These are phyloP conservation scores for Thermochaetoides thermophila DNA, from an alignment of 495 filamentous ascomycete species.

Conservation along the genomic window DNA sequence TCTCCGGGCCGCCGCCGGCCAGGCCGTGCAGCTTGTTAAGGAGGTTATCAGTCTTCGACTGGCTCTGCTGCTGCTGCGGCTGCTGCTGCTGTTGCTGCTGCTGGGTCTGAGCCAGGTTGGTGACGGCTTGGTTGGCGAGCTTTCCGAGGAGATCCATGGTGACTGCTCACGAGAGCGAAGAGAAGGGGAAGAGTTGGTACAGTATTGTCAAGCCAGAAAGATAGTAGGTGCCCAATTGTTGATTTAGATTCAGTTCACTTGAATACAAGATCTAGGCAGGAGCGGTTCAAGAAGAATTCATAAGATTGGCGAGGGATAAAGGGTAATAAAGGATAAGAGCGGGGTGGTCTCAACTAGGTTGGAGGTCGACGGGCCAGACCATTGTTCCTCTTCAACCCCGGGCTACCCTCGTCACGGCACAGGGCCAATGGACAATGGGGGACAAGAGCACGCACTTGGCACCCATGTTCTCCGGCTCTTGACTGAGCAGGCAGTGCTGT, in stretches of 20 bases:
- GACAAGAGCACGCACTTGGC: slow-evolving; percentile 5
- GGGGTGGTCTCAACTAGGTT: slow-evolving; percentile 11
- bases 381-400: neutral
- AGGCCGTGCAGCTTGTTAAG: slow-evolving; percentile 44
- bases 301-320: slow-evolving; percentile 7
- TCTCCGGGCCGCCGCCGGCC: slow-evolving; percentile 47
- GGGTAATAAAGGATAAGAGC: slow-evolving; percentile 7
- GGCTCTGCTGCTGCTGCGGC: slow-evolving; percentile 9
- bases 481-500: slow-evolving; percentile 1
- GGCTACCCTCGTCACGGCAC: too few relatives aligned
- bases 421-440: slow-evolving; percentile 8
- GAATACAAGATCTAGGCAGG: neutral
- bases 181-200: neutral
- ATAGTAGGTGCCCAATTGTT: too few relatives aligned
- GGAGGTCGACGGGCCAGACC: slow-evolving; percentile 7
- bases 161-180: neutral
- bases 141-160: slow-evolving; percentile 31
- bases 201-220: too few relatives aligned
- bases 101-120: slow-evolving; percentile 5
- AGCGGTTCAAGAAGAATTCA: neutral
- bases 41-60: slow-evolving; percentile 18
- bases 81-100: slow-evolving; percentile 8
- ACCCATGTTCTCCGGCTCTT: neutral
- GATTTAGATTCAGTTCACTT: slow-evolving; percentile 3
- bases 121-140: slow-evolving; percentile 11